Evolutionary conservation across 257 asterid genomes (phyloP).

Genomic region (Voacanga thouarsii): DNA sequence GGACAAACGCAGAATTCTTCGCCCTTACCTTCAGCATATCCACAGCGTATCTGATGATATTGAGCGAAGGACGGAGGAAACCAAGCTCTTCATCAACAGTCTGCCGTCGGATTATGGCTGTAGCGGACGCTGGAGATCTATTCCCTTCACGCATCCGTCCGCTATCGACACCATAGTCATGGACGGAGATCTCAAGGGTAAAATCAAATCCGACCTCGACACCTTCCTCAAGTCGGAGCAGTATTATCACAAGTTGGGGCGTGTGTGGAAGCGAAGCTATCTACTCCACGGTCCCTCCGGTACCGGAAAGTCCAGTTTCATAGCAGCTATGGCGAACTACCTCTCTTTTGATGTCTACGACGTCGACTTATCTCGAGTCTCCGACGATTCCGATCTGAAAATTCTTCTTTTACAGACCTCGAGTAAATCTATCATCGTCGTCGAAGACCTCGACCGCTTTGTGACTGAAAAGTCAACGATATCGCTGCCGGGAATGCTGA

Average conservation of each 20-base stretch:
- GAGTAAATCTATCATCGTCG: constrained; percentile 46
- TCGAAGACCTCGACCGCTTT: constrained; percentile 57
- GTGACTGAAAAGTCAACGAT: constrained; percentile 31
- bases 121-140: constrained; percentile 48
- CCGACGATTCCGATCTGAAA: constrained; percentile 50
- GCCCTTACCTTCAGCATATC: constrained; percentile 60
- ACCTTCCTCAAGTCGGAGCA: constrained; percentile 53
- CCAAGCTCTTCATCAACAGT: constrained; percentile 35
- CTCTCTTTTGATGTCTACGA: constrained; percentile 56
- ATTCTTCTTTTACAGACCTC: constrained; percentile 45
- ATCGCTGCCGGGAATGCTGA: constrained; percentile 45
- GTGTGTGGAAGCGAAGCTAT: constrained; percentile 64
- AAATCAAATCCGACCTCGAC: constrained; percentile 47
- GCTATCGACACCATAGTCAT: constrained; percentile 51
- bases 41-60: constrained; percentile 53
- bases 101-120: background rate
- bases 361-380: constrained; percentile 40
- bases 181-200: constrained; percentile 52
- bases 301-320: constrained; percentile 71
- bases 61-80: constrained; percentile 35
- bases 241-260: constrained; percentile 62
- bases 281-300: constrained; percentile 73
- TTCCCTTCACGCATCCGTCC: constrained; percentile 47
- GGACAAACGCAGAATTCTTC: constrained; percentile 56
- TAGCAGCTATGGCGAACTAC: constrained; percentile 58